Percentiles rank a stretch among this genome's conserved stretches.
phyloP scores from a whole-genome alignment of 768 basidiomycete species.

The Mycena metata region DNA sequence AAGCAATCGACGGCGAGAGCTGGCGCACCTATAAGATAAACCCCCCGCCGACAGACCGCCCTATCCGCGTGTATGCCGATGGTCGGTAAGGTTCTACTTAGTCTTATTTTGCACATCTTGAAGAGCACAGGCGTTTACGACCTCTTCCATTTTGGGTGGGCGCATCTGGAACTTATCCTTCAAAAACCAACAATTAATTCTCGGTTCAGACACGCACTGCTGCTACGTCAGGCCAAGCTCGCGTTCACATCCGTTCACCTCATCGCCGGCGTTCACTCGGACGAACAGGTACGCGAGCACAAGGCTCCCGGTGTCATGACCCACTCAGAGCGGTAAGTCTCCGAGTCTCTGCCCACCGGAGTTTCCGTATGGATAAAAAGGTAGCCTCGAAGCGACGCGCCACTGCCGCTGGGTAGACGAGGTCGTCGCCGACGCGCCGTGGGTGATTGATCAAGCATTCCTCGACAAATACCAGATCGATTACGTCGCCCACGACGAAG shows the following conservation, averaged over 20 bases:
- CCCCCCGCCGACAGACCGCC: conserved; percentile 82
- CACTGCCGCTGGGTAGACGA: conserved; percentile 98
- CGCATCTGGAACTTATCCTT: no score
- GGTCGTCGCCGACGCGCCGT: conserved; percentile 91
- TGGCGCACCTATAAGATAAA: conserved; percentile 86
- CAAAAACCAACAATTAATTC: no score
- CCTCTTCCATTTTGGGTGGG: conserved; percentile 97
- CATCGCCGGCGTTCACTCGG: conserved; percentile 93
- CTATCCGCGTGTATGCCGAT: conserved; percentile 95
- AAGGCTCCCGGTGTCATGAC: conserved; percentile 90
- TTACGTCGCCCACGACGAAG: conserved; percentile 97
- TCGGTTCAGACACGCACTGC: conserved; percentile 94
- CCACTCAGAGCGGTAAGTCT: conserved; percentile 82
- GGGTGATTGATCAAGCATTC: conserved; percentile 88
- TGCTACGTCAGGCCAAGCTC: conserved; percentile 96
- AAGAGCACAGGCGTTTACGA: conserved; percentile 99
- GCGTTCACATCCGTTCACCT: conserved; percentile 92
- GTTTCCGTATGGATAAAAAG: background rate
- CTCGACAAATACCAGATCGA: conserved; percentile 90
- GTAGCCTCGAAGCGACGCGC: conserved; percentile 84
- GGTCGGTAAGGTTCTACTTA: no score
- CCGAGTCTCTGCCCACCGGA: background rate
- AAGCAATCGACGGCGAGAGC: conserved; percentile 79
- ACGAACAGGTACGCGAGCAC: conserved; percentile 81
- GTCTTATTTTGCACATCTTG: no score